Percentiles rank a stretch among this genome's conserved stretches.
These are phyloP conservation scores for Spirogloea muscicola DNA, from an alignment of 139 green algal species.

Conservation along the genomic window DNA sequence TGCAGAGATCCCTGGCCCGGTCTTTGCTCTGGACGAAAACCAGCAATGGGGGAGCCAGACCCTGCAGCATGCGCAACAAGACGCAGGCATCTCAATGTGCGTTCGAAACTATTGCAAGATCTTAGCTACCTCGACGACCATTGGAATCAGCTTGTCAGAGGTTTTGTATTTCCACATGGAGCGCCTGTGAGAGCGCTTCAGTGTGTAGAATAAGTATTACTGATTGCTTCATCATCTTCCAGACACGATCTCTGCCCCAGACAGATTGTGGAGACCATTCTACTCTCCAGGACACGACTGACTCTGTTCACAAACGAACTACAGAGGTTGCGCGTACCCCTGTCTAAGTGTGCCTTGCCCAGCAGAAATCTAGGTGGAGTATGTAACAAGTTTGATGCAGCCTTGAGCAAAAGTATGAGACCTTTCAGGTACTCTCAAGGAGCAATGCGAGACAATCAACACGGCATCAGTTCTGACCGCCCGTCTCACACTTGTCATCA, in stretches of 20 bases:
- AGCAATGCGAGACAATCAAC: too few relatives aligned
- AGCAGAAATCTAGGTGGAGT: too few relatives aligned
- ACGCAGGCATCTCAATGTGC: neutral
- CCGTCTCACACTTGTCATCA: constrained; percentile 35
- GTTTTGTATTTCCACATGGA: constrained; percentile 29
- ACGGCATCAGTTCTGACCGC: constrained; percentile 33
- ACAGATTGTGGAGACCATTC: too few relatives aligned
- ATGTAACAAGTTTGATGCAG: too few relatives aligned
- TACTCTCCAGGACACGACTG: too few relatives aligned
- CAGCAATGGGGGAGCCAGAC: constrained; percentile 80
- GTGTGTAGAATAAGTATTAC: constrained; percentile 17
- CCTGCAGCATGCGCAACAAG: constrained; percentile 29
- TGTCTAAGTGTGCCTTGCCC: too few relatives aligned
- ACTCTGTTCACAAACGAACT: too few relatives aligned
- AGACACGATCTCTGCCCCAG: too few relatives aligned
- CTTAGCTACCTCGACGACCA: neutral
- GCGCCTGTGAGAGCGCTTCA: too few relatives aligned
- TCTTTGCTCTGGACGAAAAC: constrained; percentile 90
- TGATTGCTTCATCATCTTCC: constrained; percentile 23
- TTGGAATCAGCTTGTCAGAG: constrained; percentile 37
- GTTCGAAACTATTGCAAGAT: neutral
- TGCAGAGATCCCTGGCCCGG: constrained; percentile 62
- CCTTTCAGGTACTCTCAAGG: too few relatives aligned
- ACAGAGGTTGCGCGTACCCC: too few relatives aligned
- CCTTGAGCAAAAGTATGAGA: too few relatives aligned